These are phyloP conservation scores for Ustilago bromivora DNA, from an alignment of 1,284 basidiomycete genomes.

Conservation along the genomic window DNA sequence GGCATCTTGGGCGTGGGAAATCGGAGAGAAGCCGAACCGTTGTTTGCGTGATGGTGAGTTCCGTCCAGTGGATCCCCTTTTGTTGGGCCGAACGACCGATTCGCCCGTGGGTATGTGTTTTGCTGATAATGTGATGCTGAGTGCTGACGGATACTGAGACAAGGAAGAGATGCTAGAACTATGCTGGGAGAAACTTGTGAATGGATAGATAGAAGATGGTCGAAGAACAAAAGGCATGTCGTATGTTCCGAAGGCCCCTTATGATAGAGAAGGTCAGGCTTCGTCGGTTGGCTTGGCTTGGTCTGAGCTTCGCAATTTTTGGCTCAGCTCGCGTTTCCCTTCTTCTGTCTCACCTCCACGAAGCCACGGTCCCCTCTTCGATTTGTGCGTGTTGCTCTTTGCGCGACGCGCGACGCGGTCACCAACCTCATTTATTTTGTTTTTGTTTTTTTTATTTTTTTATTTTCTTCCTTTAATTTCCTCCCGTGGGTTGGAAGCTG, in stretches of 20 bases:
- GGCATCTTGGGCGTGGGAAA: conserved; percentile 17
- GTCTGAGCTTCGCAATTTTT: neutral
- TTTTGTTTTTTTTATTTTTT: neutral
- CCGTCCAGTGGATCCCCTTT: neutral
- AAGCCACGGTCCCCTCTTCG: neutral
- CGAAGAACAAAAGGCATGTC: neutral
- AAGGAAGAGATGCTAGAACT: neutral
- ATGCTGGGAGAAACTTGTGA: neutral
- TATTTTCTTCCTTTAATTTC: neutral
- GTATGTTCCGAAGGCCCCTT: conserved; percentile 2
- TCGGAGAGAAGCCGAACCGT: conserved; percentile 15
- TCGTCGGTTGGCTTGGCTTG: neutral
- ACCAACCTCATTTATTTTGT: conserved; percentile 13
- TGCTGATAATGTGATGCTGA: neutral
- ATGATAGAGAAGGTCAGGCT: neutral
- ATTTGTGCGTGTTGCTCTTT: conserved; percentile 32
- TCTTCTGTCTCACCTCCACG: conserved; percentile 1
- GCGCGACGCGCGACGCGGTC: conserved; percentile 48
- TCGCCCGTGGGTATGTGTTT: neutral
- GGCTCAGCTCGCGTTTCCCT: conserved; percentile 17
- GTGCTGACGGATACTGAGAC: neutral
- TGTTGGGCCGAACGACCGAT: neutral
- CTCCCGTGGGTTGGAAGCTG: too few species aligned
- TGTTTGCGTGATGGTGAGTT: neutral
- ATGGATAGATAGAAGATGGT: neutral